Evolutionary conservation across 2,329 filamentous ascomycete species (phyloP).

Genomic region (Cryphonectria nitschkei): DNA sequence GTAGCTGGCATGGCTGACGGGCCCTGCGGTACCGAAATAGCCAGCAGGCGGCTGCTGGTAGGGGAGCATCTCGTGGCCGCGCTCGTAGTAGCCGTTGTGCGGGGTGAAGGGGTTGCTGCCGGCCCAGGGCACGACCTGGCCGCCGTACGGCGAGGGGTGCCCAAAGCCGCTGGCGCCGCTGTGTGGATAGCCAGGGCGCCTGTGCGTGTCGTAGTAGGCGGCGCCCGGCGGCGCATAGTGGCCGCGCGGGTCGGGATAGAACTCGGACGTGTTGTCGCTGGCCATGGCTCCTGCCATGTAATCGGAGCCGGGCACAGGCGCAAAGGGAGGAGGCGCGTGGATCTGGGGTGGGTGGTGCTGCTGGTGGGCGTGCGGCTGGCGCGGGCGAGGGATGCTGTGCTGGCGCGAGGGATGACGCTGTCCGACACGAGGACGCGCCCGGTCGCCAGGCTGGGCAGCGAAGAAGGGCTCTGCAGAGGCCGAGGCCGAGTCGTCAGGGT

Average conservation of each 20-base stretch:
- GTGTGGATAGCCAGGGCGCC: slow-evolving; percentile 47
- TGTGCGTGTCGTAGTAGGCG: slow-evolving; percentile 34
- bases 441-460: slow-evolving; percentile 30
- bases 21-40: slow-evolving; percentile 39
- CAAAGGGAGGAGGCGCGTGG: slow-evolving; percentile 42
- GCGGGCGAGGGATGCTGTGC: slow-evolving; percentile 42
- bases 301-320: slow-evolving; percentile 38
- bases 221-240: slow-evolving; percentile 31
- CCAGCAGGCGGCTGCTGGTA: slow-evolving; percentile 43
- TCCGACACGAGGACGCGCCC: slow-evolving; percentile 40
- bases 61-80: slow-evolving; percentile 54
- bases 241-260: slow-evolving; percentile 66
- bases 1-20: slow-evolving; percentile 31
- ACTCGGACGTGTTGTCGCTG: slow-evolving; percentile 47
- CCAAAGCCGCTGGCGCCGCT: slow-evolving; percentile 52
- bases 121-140: slow-evolving; percentile 54
- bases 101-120: slow-evolving; percentile 47
- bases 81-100: slow-evolving; percentile 47
- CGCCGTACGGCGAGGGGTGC: slow-evolving; percentile 38
- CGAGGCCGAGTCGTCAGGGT: slow-evolving; percentile 64
- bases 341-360: slow-evolving; percentile 33
- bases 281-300: slow-evolving; percentile 40
- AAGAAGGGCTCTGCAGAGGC: slow-evolving; percentile 40
- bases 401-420: slow-evolving; percentile 43
- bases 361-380: slow-evolving; percentile 27